Base-by-base conservation (phyloP, 495 filamentous ascomycete species). In the Xylaria venustula region DNA sequence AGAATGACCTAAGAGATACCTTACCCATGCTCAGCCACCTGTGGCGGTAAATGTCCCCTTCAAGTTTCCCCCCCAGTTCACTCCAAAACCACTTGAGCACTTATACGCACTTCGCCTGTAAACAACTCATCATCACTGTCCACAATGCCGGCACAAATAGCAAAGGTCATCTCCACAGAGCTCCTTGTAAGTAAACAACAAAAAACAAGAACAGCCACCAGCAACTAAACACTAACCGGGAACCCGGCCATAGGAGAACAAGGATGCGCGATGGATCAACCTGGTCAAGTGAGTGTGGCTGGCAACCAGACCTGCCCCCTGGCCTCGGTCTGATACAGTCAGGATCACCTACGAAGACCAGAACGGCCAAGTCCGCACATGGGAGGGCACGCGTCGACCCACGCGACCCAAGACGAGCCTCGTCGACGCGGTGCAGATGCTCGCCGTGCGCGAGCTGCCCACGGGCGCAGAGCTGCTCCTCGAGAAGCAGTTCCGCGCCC, bases 391-490 rank as follows among this genome's bases (percentile, higher is more conserved):
- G 22, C 84, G 85, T 59, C 80, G 88, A 15, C 79, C 79, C 68
- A 88, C 85, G 15, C 84, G 87, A 1, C 86, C 88, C 0, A 75
- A 77, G 41, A 77, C 79, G 48, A 83, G 84, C 40, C 76, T 77
- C 37, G 85, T 91, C 41, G 90, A 93, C 66, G 90, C 88, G 23
- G 90, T 94, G 7, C 89, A 88, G 32, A 92, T 93, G 64, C 80
- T 90, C 37, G 85, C 88, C 5, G 84, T 92, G 64, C 78, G 92
- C 11, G 79, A 85, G 55, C 84, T 83, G 45, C 70, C 81, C 12
- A 58, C 58, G 0, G 58, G 58, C 30, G 49, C 58, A 30, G 82
- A 89, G 60, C 67, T 92, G 9, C 76, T 93, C 30, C 76, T 92
- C 14, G 86, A 90, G 63, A 88, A 88, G 64, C 90, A 93, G 67